Base-by-base conservation (phyloP, 1,139 yeast genomes). In the Tardiomyces depauwii region DNA sequence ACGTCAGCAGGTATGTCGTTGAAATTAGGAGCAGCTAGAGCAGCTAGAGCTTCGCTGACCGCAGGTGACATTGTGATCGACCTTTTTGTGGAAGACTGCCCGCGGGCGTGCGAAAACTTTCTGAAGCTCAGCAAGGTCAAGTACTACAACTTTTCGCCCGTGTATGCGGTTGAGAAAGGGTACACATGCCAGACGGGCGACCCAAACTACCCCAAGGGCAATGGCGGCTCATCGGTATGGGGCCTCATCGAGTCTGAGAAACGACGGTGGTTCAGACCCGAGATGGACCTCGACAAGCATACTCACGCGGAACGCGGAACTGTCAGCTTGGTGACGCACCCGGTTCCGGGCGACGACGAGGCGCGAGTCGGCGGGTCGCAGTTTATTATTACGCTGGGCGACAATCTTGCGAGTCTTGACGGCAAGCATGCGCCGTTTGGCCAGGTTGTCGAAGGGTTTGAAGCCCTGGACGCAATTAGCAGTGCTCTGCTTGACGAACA, bases 11-110 rank as follows among this genome's bases (percentile, higher is more conserved):
- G 36, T 30, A 30, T 13, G 6, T 19, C 23, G n/a, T 2, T 6
- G 30, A 36, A 32, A 32, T 19, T 27, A 41, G 32, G n/a, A 9
- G 32, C 7, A n/a, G n/a, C n/a, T n/a, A n/a, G n/a, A n/a, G n/a
- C n/a, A n/a, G n/a, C n/a, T n/a, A n/a, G n/a, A n/a, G n/a, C n/a
- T n/a, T n/a, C n/a, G n/a, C n/a, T n/a, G n/a, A 30, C 36, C 10
- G 5, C 45, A 59, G 75, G 77, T 9, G 72, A 69, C 51, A 44
- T 80, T 14, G 81, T 77, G 12, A 59, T 80, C n/a, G 87, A 80
- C 54, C 57, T 80, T 25, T 56, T 61, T 42, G 50, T 55, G 4
- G 60, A 70, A 11, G 55, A 60, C 2, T 66, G 71, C 2, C 74
- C 73, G 1, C 53, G 54, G 23, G 70, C 71, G 40, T 62, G 73